Evolutionary conservation across 352 stramenopile genomes (phyloP).

Genomic region (Albugo candida): DNA sequence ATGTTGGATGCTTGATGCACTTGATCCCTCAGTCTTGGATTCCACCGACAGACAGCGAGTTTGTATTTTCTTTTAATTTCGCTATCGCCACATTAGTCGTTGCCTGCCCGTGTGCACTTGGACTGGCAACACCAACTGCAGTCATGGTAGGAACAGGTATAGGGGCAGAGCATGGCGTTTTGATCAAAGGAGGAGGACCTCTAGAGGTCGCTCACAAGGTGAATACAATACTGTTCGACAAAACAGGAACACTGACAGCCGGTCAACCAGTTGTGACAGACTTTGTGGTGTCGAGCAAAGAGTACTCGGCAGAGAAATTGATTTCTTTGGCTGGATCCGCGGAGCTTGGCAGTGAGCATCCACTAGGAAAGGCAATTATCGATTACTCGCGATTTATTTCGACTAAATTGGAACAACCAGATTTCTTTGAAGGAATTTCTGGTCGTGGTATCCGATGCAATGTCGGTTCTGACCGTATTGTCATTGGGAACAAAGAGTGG

Average conservation of each 20-base stretch:
- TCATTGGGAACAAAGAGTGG: conserved; percentile 87
- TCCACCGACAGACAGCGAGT: conserved; percentile 40
- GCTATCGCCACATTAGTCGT: conserved; percentile 95
- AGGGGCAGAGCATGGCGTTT: conserved; percentile 88
- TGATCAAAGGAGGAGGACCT: conserved; percentile 96
- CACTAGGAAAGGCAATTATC: conserved; percentile 86
- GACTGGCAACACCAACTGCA: conserved; percentile 93
- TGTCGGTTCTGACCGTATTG: conserved; percentile 51
- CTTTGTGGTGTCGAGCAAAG: conserved; percentile 61
- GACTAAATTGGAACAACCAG: conserved; percentile 42
- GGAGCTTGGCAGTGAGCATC: conserved; percentile 89
- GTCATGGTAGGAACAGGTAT: conserved; percentile 98
- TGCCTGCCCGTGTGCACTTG: conserved; percentile 96
- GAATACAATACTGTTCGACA: conserved; percentile 97
- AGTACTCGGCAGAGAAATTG: conserved; percentile 56
- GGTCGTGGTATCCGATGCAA: conserved; percentile 70
- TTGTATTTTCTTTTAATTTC: conserved; percentile 95
- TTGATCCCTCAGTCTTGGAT: conserved; percentile 49
- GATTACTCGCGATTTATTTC: conserved; percentile 78
- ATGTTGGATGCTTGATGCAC: conserved; percentile 40
- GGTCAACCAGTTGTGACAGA: conserved; percentile 79
- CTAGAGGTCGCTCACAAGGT: conserved; percentile 85
- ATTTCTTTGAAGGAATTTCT: conserved; percentile 69
- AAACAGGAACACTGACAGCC: conserved; percentile 96
- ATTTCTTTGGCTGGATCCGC: conserved; percentile 80